A percentile compares a stretch with the other conserved stretches of the same genome.
These are phyloP conservation scores for Pisolithus orientalis DNA, from an alignment of 768 basidiomycete genomes.

Conservation along the genomic window DNA sequence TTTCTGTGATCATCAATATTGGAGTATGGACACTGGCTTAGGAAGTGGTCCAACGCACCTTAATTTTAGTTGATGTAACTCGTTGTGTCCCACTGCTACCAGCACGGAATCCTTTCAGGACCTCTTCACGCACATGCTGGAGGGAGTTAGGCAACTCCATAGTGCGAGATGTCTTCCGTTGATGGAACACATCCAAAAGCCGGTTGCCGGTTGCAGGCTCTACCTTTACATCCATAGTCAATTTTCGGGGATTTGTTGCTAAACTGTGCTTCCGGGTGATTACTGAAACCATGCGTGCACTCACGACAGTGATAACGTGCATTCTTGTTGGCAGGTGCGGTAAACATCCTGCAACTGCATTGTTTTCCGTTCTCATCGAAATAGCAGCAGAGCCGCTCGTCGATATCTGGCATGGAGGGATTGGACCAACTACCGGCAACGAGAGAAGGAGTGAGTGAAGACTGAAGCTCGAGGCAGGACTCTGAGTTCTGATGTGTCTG, in stretches of 20 bases:
- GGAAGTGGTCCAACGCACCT: background rate
- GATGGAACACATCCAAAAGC: background rate
- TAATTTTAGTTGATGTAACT: background rate
- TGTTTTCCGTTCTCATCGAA: background rate
- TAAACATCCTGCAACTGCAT: background rate
- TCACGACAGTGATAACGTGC: background rate
- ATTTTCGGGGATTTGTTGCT: background rate
- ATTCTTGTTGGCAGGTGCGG: background rate
- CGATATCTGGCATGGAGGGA: background rate
- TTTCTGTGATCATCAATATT: background rate
- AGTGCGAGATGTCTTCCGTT: background rate
- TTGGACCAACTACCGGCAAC: background rate
- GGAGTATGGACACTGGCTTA: background rate
- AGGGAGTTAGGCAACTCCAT: background rate
- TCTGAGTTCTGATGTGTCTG: no score
- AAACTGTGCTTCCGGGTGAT: background rate
- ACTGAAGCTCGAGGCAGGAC: no score
- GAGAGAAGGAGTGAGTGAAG: background rate
- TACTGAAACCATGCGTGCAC: conserved; percentile 2
- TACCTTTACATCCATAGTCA: background rate
- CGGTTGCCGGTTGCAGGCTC: background rate
- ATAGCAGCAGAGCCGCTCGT: background rate
- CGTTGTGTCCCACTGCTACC: background rate
- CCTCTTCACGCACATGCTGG: background rate
- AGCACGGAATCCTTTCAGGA: background rate